phyloP scores from a whole-genome alignment of 2,329 filamentous ascomycete genomes.

The Aspergillus brasiliensis region DNA sequence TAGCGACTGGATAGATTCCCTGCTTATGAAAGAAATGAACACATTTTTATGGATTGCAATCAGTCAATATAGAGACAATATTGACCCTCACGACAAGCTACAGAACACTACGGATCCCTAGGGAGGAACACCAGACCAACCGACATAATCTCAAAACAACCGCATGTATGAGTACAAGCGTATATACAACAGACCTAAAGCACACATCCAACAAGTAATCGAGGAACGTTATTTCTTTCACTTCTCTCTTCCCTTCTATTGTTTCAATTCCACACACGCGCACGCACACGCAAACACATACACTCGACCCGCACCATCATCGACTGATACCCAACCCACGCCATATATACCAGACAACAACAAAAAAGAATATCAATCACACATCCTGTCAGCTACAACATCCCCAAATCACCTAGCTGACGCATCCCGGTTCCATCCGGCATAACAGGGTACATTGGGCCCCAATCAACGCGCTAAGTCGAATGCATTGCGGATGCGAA shows the following conservation, averaged over 20 bases:
- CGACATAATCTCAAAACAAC: background rate
- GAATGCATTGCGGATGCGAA: slow-evolving; percentile 11
- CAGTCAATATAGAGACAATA: background rate
- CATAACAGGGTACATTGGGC: background rate
- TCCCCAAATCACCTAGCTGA: background rate
- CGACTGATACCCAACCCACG: too few relatives aligned
- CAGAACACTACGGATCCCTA: background rate
- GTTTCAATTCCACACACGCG: background rate
- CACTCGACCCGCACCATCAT: background rate
- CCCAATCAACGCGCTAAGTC: slow-evolving; percentile 13
- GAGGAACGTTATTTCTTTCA: slow-evolving; percentile 14
- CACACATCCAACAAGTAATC: too few relatives aligned
- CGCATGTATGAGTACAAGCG: slow-evolving; percentile 19
- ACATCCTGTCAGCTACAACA: background rate
- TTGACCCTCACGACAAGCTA: background rate
- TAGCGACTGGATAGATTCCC: slow-evolving; percentile 39
- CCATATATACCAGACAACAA: too few relatives aligned
- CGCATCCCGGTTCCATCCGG: background rate
- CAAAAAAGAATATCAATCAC: background rate
- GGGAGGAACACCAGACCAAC: background rate
- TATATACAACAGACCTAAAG: slow-evolving; percentile 30
- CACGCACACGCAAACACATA: background rate
- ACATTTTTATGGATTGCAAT: slow-evolving; percentile 2
- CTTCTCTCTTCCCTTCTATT: slow-evolving; percentile 3
- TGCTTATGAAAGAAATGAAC: slow-evolving; percentile 27